Percentiles rank a stretch among this genome's conserved stretches.
These are phyloP conservation scores for Kodamaea restingae DNA, from an alignment of 805 yeast genomes.

Conservation along the genomic window DNA sequence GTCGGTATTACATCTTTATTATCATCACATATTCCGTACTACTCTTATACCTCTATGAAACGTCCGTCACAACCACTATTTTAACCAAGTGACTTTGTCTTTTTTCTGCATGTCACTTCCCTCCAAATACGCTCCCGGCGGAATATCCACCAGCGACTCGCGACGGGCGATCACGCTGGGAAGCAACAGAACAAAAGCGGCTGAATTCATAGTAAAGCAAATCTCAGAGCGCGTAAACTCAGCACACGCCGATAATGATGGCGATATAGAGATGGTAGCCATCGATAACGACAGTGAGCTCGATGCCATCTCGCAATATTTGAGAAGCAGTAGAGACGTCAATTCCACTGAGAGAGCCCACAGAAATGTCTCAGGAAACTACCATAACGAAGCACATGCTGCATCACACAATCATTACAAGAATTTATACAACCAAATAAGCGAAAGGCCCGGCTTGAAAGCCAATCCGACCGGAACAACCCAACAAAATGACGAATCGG, in stretches of 20 bases:
- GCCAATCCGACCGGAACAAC: no score
- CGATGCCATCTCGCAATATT: slow-evolving; percentile 39
- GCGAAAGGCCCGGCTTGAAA: no score
- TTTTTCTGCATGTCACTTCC: slow-evolving; percentile 27
- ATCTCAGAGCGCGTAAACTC: slow-evolving; percentile 18
- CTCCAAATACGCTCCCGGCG: slow-evolving; percentile 36
- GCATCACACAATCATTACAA: no score
- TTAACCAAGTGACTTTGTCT: no score
- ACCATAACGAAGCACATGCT: no score
- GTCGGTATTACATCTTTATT: no score
- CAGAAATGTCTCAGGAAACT: no score
- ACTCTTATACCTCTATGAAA: no score
- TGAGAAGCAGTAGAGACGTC: slow-evolving; percentile 11
- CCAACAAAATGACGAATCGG: no score
- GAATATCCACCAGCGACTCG: slow-evolving; percentile 24
- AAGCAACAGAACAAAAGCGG: slow-evolving; percentile 14
- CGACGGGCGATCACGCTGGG: slow-evolving; percentile 25
- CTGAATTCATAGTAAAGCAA: slow-evolving; percentile 19
- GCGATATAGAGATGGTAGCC: slow-evolving; percentile 46
- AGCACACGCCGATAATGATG: slow-evolving; percentile 3
- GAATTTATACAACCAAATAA: no score
- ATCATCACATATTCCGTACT: no score
- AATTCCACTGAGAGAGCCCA: neutral
- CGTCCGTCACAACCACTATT: no score
- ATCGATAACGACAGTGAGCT: slow-evolving; percentile 46